phyloP scores from a whole-genome alignment of 306 rosid species.

The Cicer arietinum region DNA sequence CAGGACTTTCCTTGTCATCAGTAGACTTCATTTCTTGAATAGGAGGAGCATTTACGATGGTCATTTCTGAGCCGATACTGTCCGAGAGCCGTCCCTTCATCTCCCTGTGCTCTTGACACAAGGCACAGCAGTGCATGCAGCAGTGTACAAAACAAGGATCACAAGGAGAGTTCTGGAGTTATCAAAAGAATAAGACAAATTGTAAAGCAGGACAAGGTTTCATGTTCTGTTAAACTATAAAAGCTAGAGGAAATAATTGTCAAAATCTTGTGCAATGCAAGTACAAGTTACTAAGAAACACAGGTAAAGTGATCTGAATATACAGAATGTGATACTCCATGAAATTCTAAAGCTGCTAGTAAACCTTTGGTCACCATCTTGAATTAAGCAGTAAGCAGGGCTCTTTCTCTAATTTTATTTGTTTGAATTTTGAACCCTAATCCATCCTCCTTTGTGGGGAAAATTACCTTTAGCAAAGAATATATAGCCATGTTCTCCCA shows the following conservation, averaged over 20 bases:
- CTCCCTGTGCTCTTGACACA: conserved; percentile 98
- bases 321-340: not conserved
- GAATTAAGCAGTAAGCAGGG: not conserved
- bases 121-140: conserved; percentile 93
- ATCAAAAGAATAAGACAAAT: conserved; percentile 27
- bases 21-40: conserved; percentile 82
- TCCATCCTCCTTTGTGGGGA: not conserved
- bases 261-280: conserved; percentile 10
- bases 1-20: conserved; percentile 51
- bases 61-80: conserved; percentile 58
- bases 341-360: conserved; percentile 7
- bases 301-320: not conserved
- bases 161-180: conserved; percentile 75
- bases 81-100: conserved; percentile 83
- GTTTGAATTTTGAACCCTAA: not conserved
- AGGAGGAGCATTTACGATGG: conserved; percentile 77
- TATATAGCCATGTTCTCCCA: not conserved
- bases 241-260: conserved; percentile 3
- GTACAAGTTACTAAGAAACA: conserved; percentile 22
- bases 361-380: conserved; percentile 3
- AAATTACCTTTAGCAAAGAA: not conserved
- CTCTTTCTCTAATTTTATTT: not conserved
- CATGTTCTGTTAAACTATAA: conserved; percentile 20
- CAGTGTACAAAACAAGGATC: conserved; percentile 98
- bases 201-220: conserved; percentile 19